Evolutionary conservation across 306 rosid genomes (phyloP), one percentile per base, ranked within the genome.

Genomic region (Lagenaria siceraria): DNA sequence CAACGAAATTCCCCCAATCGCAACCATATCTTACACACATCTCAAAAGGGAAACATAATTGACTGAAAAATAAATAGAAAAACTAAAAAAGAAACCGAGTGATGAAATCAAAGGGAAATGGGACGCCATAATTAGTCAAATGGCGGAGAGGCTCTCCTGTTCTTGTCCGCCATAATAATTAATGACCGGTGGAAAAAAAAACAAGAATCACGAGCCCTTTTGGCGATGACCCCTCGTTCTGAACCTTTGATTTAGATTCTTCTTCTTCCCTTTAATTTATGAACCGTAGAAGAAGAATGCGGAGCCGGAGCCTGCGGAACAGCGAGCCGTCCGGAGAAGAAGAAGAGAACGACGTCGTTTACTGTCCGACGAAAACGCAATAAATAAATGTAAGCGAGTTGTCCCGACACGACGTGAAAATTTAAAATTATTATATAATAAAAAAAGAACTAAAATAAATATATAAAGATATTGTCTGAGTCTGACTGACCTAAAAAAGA

Each of bases 1-100:
- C 78, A 74, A 62, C 36, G 85, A 55, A 51, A 43, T 81, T 54
- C 82, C 86, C 61, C 78, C 80, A 80, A 55, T 82, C 11, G 86
- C 79, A 21, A 78, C 74, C 96, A 87, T 88, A 6, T 82, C 86
- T 78, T 78, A 17, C 49, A 59, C 31, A 61, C 80, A 74, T 74
- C 31, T 58, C 52, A 58, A 43, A 58, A 76, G 58, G 40, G 14
- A 70, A 43, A 70, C 55, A 43, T 58, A 38, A 69, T 69, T 13
- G 22, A 27, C 12, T 17, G 0, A 46, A 24, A 12, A 43, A 70
- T 42, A 46, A 46, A 70, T 43, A 70, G 76, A 21, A 40, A 35
- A 38, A 66, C 21, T 5, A 40, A 7, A 46, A 25, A 3, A 40
- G 0, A 68, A 69, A 24, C 25, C 14, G 24, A 24, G 36, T 24